Evolutionary conservation across 2,329 filamentous ascomycete genomes (phyloP).

Genomic region (Aspergillus uvarum): DNA sequence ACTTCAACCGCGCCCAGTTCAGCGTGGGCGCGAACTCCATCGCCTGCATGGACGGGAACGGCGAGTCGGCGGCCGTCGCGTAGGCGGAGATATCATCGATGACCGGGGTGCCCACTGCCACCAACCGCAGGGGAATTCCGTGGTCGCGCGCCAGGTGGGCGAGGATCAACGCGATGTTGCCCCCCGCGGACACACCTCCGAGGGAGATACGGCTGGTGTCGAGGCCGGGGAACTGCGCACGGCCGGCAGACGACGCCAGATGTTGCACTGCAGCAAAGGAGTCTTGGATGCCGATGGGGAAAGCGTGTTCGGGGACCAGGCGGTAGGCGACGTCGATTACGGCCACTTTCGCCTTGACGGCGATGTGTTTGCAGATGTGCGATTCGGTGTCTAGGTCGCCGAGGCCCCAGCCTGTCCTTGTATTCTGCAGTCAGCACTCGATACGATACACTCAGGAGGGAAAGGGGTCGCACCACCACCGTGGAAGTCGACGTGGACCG

Average conservation of each 20-base stretch:
- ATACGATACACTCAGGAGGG: too few species aligned
- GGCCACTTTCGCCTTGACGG: constrained; percentile 44
- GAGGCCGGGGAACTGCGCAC: constrained; percentile 40
- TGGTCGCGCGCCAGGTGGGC: constrained; percentile 45
- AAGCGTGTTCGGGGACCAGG: constrained; percentile 52
- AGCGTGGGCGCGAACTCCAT: constrained; percentile 47
- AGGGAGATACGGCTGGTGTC: constrained; percentile 42
- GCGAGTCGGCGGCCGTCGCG: constrained; percentile 37
- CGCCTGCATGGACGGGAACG: constrained; percentile 43
- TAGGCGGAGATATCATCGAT: constrained; percentile 45
- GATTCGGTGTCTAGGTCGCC: constrained; percentile 53
- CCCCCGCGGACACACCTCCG: constrained; percentile 47
- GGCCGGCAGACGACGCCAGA: constrained; percentile 32
- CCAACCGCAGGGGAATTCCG: constrained; percentile 38
- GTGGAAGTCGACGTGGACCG: constrained; percentile 52
- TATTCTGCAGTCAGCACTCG: too few species aligned
- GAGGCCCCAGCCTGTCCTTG: constrained; percentile 43
- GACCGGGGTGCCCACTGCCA: constrained; percentile 44
- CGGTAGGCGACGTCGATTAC: constrained; percentile 56
- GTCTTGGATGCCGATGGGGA: constrained; percentile 52
- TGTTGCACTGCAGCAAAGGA: constrained; percentile 49
- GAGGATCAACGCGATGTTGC: constrained; percentile 27
- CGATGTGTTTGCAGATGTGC: constrained; percentile 52
- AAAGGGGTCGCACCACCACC: constrained; percentile 39
- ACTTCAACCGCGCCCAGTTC: constrained; percentile 47